Conservation (phyloP, 2,329 filamentous ascomycete genomes). For the Paecilomyces formosus region DNA sequence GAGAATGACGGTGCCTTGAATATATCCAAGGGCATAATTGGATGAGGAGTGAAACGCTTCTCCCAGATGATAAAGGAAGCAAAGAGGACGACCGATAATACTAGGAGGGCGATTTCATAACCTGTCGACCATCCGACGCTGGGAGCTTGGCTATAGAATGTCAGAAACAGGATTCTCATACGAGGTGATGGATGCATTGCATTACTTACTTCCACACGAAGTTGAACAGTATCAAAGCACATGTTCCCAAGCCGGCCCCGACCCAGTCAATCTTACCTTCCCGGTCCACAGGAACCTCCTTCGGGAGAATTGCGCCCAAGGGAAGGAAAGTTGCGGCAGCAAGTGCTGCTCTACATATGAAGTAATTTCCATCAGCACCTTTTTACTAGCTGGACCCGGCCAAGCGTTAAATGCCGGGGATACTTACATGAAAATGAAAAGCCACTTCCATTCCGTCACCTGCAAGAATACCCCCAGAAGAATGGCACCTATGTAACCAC, state of each 20-base stretch:
- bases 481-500: constrained; percentile 35
- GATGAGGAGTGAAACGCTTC: constrained; percentile 23
- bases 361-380: neutral
- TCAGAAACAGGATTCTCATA: neutral
- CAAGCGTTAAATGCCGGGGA: neutral
- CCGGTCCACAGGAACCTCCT: constrained; percentile 25
- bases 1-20: constrained; percentile 40
- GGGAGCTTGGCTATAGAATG: constrained; percentile 32
- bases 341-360: constrained; percentile 6
- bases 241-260: constrained; percentile 33
- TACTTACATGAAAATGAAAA: constrained; percentile 33
- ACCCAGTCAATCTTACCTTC: constrained; percentile 34
- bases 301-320: constrained; percentile 18
- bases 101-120: constrained; percentile 34
- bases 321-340: constrained; percentile 12
- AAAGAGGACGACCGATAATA: constrained; percentile 30
- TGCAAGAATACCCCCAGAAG: constrained; percentile 34
- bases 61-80: constrained; percentile 32
- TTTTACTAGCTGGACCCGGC: neutral
- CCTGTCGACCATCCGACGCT: constrained; percentile 38
- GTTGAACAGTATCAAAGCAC: constrained; percentile 41
- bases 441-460: constrained; percentile 32
- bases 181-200: neutral
- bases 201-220: constrained; percentile 43
- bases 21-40: constrained; percentile 41